Conservation (phyloP, 192 early-diverging fungal genomes). For the Jimgerdemannia flammicorona region DNA sequence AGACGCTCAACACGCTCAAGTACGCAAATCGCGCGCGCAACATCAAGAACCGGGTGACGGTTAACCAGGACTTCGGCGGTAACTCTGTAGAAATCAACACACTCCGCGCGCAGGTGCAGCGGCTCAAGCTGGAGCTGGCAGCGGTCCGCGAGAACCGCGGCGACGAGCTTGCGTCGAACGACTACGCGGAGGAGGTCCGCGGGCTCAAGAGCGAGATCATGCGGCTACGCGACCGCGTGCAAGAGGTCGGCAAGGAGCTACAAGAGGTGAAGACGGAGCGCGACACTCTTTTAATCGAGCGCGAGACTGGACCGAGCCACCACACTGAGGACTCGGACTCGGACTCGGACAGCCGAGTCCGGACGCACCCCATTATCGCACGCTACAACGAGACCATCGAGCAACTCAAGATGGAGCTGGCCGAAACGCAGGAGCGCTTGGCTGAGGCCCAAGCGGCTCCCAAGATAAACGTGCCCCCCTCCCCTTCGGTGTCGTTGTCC, state of each 20-base stretch:
- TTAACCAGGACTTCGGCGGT: slow-evolving; percentile 52
- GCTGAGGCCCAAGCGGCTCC: slow-evolving; percentile 7
- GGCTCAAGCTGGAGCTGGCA: slow-evolving; percentile 49
- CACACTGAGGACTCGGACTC: slow-evolving; percentile 6
- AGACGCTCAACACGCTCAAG: slow-evolving; percentile 93
- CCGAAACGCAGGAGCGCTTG: slow-evolving; percentile 30
- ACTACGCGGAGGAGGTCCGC: slow-evolving; percentile 39
- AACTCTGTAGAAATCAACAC: slow-evolving; percentile 48
- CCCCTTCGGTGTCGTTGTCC: background rate
- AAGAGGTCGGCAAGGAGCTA: slow-evolving; percentile 34
- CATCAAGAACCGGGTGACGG: slow-evolving; percentile 68
- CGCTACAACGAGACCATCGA: slow-evolving; percentile 35
- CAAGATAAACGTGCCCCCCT: background rate
- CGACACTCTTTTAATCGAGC: slow-evolving; percentile 48
- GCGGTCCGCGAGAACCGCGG: slow-evolving; percentile 34
- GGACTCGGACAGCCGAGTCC: slow-evolving; percentile 4
- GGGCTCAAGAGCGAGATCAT: slow-evolving; percentile 34
- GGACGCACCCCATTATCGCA: slow-evolving; percentile 27
- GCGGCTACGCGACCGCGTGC: slow-evolving; percentile 43
- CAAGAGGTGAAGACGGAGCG: slow-evolving; percentile 42
- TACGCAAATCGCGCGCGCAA: slow-evolving; percentile 96
- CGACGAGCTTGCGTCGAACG: slow-evolving; percentile 21
- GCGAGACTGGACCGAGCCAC: slow-evolving; percentile 19
- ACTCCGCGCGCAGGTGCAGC: slow-evolving; percentile 44
- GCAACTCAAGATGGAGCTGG: slow-evolving; percentile 24